phyloP scores from a whole-genome alignment of 805 yeast species.

The Danielozyma ontarioensis region DNA sequence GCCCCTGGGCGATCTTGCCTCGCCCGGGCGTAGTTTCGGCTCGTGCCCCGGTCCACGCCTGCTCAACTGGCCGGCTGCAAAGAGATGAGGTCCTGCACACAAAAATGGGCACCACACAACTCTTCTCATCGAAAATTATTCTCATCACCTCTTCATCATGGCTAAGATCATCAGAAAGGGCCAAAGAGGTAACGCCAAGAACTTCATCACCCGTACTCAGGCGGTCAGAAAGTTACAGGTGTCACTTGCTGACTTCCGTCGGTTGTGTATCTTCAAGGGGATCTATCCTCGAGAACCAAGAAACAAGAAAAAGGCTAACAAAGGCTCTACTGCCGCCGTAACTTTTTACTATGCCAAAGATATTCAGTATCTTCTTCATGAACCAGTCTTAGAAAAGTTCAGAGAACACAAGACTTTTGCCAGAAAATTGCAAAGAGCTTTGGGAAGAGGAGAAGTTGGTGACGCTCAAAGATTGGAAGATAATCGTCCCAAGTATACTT shows the following conservation, averaged over 20 bases:
- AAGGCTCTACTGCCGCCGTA: slow-evolving; percentile 94
- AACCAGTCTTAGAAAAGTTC: slow-evolving; percentile 85
- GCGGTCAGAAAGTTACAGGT: slow-evolving; percentile 90
- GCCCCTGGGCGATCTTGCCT: no score
- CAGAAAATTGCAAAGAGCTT: slow-evolving; percentile 79
- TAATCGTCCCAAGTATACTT: slow-evolving; percentile 75
- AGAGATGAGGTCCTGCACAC: no score
- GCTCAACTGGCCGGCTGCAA: no score
- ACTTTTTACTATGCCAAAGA: slow-evolving; percentile 94
- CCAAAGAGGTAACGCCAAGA: slow-evolving; percentile 82
- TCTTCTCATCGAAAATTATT: background rate
- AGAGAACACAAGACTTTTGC: slow-evolving; percentile 95
- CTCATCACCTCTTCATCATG: slow-evolving; percentile 34
- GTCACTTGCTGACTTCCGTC: slow-evolving; percentile 91
- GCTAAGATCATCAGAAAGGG: slow-evolving; percentile 79
- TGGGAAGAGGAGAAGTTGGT: slow-evolving; percentile 86
- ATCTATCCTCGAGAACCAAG: slow-evolving; percentile 96
- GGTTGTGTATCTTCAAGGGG: slow-evolving; percentile 96
- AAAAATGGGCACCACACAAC: no score
- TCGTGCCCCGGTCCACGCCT: no score
- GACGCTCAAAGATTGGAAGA: slow-evolving; percentile 41
- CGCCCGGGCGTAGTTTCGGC: no score
- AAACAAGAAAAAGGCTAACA: slow-evolving; percentile 93
- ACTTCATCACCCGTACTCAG: slow-evolving; percentile 89
- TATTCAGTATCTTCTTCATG: slow-evolving; percentile 91